Evolutionary conservation across 1,139 yeast species (phyloP).

Genomic region (Suhomyces choctaworum): DNA sequence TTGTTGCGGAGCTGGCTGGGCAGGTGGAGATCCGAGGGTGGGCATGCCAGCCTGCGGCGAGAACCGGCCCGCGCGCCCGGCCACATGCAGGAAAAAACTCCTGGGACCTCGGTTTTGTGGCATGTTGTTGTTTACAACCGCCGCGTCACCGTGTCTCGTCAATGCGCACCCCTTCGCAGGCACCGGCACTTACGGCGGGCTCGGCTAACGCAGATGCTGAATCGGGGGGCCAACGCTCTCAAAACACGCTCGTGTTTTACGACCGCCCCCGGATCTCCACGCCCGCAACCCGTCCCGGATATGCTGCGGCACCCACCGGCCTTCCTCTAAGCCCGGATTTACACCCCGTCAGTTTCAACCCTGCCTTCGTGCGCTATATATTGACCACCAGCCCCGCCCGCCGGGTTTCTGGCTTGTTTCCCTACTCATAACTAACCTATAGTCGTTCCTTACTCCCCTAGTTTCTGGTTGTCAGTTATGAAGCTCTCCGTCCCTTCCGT

Average conservation of each 20-base stretch:
- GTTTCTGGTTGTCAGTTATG: constrained; percentile 23
- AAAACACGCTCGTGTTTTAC: constrained; percentile 3
- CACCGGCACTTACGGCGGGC: background rate
- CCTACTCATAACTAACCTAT: constrained; percentile 14
- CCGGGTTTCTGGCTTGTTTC: background rate
- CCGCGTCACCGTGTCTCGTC: background rate
- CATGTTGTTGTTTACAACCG: background rate
- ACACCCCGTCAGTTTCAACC: no score
- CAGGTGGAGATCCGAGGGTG: background rate
- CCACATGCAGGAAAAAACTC: no score
- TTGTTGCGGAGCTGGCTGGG: no score
- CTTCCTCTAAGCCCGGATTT: no score
- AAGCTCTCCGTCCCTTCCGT: constrained; percentile 32
- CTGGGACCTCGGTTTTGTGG: no score
- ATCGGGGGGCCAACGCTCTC: constrained; percentile 1
- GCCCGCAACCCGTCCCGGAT: background rate
- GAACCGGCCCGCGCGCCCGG: background rate
- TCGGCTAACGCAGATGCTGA: background rate
- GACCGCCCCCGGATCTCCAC: background rate
- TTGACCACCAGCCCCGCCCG: background rate
- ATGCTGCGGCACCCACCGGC: background rate
- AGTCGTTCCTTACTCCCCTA: constrained; percentile 19
- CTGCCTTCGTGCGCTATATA: no score
- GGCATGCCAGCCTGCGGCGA: no score
- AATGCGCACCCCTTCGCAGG: background rate